Conservation (phyloP, 1,139 yeast species). For the Hanseniaspora sp. region DNA sequence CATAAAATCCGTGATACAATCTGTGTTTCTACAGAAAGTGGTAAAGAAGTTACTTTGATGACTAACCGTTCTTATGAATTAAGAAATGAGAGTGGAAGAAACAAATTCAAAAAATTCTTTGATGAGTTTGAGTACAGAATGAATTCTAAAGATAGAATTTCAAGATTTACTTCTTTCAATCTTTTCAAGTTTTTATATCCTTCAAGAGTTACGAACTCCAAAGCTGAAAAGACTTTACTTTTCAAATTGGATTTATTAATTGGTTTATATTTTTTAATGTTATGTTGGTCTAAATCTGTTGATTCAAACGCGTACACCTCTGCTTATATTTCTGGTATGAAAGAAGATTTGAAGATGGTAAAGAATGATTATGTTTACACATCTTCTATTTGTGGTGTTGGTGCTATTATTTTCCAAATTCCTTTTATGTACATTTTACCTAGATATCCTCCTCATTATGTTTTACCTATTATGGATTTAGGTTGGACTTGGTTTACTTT, state of each 20-base stretch:
- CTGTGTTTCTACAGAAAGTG: conserved; percentile 6
- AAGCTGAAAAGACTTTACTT: conserved; percentile 43
- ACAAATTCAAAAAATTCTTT: conserved; percentile 54
- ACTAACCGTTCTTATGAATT: conserved; percentile 28
- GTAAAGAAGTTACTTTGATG: conserved; percentile 7
- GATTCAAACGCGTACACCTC: conserved; percentile 49
- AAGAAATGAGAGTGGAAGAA: conserved; percentile 40
- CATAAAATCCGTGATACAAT: conserved; percentile 1
- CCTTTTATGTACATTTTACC: conserved; percentile 37
- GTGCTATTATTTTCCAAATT: conserved; percentile 48
- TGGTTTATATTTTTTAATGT: conserved; percentile 48
- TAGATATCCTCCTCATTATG: conserved; percentile 43
- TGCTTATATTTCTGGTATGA: conserved; percentile 61
- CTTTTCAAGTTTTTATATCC: conserved; percentile 41
- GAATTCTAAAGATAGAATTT: conserved; percentile 33
- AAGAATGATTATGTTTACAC: conserved; percentile 60
- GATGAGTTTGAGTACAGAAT: conserved; percentile 54
- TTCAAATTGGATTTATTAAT: conserved; percentile 52
- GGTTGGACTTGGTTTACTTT: conserved; percentile 60
- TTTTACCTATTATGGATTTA: conserved; percentile 46
- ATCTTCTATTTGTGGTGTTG: conserved; percentile 47
- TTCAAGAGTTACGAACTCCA: conserved; percentile 43
- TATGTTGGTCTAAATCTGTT: conserved; percentile 61
- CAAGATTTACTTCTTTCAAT: conserved; percentile 30
- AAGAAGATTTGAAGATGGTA: conserved; percentile 46